Evolutionary conservation across 1,284 basidiomycete genomes (phyloP).

Genomic region (Sanghuangporus sanghuang): DNA sequence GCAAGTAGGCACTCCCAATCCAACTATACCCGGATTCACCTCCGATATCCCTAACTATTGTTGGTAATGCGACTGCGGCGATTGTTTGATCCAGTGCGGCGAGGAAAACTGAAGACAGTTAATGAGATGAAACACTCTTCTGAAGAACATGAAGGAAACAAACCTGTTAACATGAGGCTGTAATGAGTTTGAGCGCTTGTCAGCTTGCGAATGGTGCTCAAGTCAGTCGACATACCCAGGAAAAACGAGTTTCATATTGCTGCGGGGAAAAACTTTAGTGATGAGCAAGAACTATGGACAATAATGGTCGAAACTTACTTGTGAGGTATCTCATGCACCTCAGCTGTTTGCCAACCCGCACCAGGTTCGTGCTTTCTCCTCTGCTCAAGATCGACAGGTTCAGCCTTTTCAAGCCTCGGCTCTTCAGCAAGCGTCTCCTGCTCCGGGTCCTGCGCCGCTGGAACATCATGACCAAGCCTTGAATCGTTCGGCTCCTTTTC

Average conservation of each 20-base stretch:
- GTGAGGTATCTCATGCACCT: constrained; percentile 17
- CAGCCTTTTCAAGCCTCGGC: not conserved
- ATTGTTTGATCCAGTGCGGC: constrained; percentile 35
- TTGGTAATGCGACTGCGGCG: constrained; percentile 28
- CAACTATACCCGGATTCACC: constrained; percentile 26
- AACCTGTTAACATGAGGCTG: constrained; percentile 19
- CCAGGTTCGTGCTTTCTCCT: constrained; percentile 11
- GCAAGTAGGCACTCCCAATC: constrained; percentile 30
- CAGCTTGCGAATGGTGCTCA: not conserved
- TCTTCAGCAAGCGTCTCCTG: constrained; percentile 15
- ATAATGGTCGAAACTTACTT: constrained; percentile 3
- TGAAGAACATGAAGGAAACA: not conserved
- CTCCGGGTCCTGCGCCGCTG: constrained; percentile 4
- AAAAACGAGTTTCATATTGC: constrained; percentile 18
- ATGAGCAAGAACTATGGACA: not conserved
- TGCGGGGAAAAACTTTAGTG: not conserved
- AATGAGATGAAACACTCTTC: not conserved
- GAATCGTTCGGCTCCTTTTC: not conserved
- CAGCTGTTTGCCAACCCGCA: constrained; percentile 7
- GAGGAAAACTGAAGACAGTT: constrained; percentile 21
- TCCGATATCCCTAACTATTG: constrained; percentile 28
- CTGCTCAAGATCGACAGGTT: constrained; percentile 12
- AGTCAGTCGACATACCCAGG: constrained; percentile 13
- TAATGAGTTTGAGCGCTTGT: not conserved
- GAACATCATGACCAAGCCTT: not conserved